Base-by-base conservation (phyloP, 805 yeast species). In the Brettanomyces bruxellensis region DNA sequence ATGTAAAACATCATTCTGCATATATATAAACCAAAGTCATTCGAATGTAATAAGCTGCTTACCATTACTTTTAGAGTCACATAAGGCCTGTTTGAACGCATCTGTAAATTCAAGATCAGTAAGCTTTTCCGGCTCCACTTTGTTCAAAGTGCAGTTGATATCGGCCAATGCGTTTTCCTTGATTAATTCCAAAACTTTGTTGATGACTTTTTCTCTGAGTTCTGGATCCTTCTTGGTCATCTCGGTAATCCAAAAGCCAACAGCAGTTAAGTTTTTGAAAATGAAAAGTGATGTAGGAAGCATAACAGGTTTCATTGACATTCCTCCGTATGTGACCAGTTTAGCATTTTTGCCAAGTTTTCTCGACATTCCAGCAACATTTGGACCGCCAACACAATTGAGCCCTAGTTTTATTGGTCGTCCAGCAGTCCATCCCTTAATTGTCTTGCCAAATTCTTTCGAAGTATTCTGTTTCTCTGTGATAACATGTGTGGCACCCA, bases 221-320 rank as follows among this genome's bases (percentile, higher is more conserved):
- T 72, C 71, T 3, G 93, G 91, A 54, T 83, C 66, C 45, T 68
- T 63, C 49, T 75, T 72, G 44, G 77, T 71, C 69, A 79, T 79
- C 40, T 70, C 79, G 11, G 96, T 85, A 48, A 89, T 81, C 99
- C 99, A 93, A 69, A 86, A 93, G 0, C 99, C 99, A 28, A 81
- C 76, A 45, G 89, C 80, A 5, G 84, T 80, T 47, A 93, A 66
- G 59, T 90, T 85, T 65, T 91, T 93, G 72, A 93, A 93, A 52
- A 93, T 90, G 60, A 86, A 86, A 49, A 86, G 68, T 0, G 95
- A 79, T 1, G 96, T 88, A 37, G 98, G 96, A 47, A 93, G 66
- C n/a, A 78, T 76, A 9, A 93, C 95, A 2, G 99, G 99, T 67
- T 87, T 90, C 72, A 83, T 81, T 3, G 97, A 87, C 99, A 93